Percentiles rank a stretch among this genome's conserved stretches.
These are phyloP conservation scores for Trypanosoma caninum DNA, from an alignment of 208 protist species.

Conservation along the genomic window DNA sequence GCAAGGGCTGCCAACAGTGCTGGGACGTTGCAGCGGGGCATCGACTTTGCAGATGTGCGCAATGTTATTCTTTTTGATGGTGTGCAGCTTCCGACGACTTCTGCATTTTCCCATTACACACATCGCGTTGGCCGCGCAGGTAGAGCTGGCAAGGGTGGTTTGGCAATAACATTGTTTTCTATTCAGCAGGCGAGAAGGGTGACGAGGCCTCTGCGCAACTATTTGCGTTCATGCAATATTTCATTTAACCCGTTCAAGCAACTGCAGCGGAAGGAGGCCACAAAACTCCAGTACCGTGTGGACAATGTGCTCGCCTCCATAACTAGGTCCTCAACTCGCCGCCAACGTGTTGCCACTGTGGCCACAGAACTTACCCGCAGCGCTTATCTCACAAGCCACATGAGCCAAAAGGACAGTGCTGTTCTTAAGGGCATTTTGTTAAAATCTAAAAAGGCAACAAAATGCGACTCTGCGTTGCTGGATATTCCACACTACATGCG, in stretches of 20 bases:
- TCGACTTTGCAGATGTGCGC: constrained; percentile 96
- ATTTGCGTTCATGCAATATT: constrained; percentile 49
- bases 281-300: constrained; percentile 84
- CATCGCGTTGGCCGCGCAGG: constrained; percentile 95
- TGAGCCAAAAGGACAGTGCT: constrained; percentile 88
- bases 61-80: constrained; percentile 97
- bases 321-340: constrained; percentile 72
- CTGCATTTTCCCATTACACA: constrained; percentile 91
- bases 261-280: constrained; percentile 65
- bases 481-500: constrained; percentile 91
- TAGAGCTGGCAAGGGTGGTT: constrained; percentile 81
- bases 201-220: constrained; percentile 47
- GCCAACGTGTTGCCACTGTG: constrained; percentile 77
- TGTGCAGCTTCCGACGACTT: constrained; percentile 72
- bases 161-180: constrained; percentile 88
- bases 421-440: constrained; percentile 81
- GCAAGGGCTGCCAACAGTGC: constrained; percentile 14
- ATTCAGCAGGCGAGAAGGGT: constrained; percentile 64
- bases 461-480: constrained; percentile 79
- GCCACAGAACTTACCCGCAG: constrained; percentile 86
- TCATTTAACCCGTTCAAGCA: constrained; percentile 65
- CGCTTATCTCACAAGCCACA: constrained; percentile 87
- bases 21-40: constrained; percentile 90
- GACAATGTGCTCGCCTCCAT: constrained; percentile 77
- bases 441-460: constrained; percentile 68